A percentile compares a stretch with the other conserved stretches of the same genome.
phyloP scores from a whole-genome alignment of 768 basidiomycete genomes.

The Fistulinella prunicolor region DNA sequence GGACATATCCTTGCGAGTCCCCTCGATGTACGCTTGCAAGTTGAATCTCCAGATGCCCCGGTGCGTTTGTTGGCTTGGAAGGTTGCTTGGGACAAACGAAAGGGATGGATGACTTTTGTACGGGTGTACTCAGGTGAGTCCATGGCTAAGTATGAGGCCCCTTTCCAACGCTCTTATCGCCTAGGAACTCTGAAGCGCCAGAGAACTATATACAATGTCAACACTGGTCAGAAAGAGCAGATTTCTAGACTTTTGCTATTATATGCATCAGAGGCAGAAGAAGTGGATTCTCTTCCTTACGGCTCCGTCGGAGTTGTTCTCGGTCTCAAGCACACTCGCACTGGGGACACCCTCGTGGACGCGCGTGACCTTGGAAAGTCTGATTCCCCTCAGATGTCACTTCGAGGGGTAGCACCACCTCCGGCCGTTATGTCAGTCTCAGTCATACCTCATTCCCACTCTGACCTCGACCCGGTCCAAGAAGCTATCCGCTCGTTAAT shows the following conservation, averaged over 20 bases:
- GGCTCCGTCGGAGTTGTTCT: conserved; percentile 84
- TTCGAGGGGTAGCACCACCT: conserved; percentile 70
- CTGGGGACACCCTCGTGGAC: conserved; percentile 80
- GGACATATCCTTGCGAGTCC: conserved; percentile 81
- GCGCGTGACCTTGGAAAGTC: conserved; percentile 35
- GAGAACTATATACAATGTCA: conserved; percentile 59
- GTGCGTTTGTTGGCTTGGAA: conserved; percentile 81
- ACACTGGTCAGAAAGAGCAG: conserved; percentile 66
- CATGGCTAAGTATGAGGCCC: neutral
- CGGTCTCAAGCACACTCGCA: conserved; percentile 79
- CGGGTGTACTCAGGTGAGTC: conserved; percentile 79
- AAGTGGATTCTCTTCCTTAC: conserved; percentile 76
- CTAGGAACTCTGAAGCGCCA: conserved; percentile 65
- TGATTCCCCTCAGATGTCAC: conserved; percentile 36
- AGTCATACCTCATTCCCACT: conserved; percentile 74
- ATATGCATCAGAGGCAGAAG: conserved; percentile 72
- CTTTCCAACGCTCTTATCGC: conserved; percentile 4
- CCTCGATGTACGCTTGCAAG: conserved; percentile 54
- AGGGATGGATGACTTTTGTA: conserved; percentile 93
- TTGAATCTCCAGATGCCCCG: conserved; percentile 45
- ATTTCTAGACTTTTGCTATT: conserved; percentile 72
- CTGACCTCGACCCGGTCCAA: conserved; percentile 76
- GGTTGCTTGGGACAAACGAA: conserved; percentile 77
- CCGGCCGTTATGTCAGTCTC: conserved; percentile 85
- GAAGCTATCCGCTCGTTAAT: conserved; percentile 66